Conservation (phyloP, 345 rosid genomes). For the Eucalyptus tenuipes region DNA sequence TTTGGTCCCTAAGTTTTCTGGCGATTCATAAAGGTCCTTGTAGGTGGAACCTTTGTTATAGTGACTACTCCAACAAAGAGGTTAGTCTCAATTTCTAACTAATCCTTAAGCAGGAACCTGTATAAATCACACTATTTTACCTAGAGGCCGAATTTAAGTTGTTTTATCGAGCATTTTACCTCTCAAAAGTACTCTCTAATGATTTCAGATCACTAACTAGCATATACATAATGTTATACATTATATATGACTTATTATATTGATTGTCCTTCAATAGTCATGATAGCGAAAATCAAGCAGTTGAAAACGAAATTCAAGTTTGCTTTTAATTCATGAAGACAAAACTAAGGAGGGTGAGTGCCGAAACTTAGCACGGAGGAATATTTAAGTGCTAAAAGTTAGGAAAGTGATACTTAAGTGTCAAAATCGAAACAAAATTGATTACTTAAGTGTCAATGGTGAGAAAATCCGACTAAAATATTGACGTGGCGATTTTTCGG, state of each 20-base stretch:
- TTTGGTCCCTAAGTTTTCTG: not conserved
- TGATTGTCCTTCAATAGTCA: not conserved
- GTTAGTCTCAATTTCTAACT: not conserved
- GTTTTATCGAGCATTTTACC: not conserved
- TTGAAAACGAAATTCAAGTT: not conserved
- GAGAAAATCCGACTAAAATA: accelerated
- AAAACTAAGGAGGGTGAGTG: not conserved
- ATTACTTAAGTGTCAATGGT: too few relatives aligned
- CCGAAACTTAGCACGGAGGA: accelerated
- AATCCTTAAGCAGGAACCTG: not conserved
- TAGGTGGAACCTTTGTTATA: not conserved
- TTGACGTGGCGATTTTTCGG: accelerated
- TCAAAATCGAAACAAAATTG: accelerated
- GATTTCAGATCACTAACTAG: not conserved
- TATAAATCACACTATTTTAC: not conserved
- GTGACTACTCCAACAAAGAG: not conserved
- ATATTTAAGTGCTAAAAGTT: too few relatives aligned
- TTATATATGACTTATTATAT: not conserved
- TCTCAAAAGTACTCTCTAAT: not conserved
- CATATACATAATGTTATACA: not conserved
- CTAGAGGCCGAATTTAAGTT: not conserved
- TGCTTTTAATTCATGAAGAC: not conserved
- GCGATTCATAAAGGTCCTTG: not conserved
- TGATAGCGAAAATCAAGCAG: not conserved
- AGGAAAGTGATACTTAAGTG: accelerated